Conservation (phyloP, 164 flowering plant genomes). For the Santalum album region DNA sequence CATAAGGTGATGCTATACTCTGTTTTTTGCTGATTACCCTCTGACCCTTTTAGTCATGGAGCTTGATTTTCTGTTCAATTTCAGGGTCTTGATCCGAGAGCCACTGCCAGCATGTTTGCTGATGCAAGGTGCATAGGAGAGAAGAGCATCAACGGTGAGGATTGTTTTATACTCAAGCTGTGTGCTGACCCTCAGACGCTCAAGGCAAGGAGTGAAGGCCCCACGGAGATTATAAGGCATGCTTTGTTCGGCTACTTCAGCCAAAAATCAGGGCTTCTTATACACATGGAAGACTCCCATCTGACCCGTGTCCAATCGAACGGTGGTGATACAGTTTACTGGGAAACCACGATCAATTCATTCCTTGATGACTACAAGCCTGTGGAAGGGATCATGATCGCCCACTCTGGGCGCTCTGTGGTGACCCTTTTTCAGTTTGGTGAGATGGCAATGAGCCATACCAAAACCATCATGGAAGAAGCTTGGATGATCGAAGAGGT, state of each 20-base stretch:
- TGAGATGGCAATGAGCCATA: conserved; percentile 71
- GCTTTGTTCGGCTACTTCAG: conserved; percentile 68
- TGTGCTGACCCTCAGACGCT: conserved; percentile 58
- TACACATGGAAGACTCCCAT: conserved; percentile 69
- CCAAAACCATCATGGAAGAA: conserved; percentile 82
- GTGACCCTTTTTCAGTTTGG: conserved; percentile 77
- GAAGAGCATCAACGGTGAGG: conserved; percentile 59
- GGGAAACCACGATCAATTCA: conserved; percentile 84
- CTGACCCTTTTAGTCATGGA: neutral
- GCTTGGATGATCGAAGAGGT: conserved; percentile 82
- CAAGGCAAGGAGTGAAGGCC: conserved; percentile 64
- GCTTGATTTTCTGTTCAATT: neutral
- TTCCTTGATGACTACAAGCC: conserved; percentile 58
- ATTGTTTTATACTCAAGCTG: conserved; percentile 67
- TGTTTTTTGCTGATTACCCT: neutral
- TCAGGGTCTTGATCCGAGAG: conserved; percentile 73
- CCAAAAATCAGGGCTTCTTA: conserved; percentile 64
- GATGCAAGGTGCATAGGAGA: conserved; percentile 60
- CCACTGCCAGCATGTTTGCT: conserved; percentile 63
- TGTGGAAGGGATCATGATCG: conserved; percentile 71
- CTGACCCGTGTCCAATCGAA: conserved; percentile 54
- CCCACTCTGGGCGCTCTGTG: conserved; percentile 72
- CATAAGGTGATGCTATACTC: too few species aligned
- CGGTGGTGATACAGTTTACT: conserved; percentile 65
- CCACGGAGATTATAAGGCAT: conserved; percentile 68